Evolutionary conservation across 1,139 yeast species (phyloP).

Genomic region (Saccharomycopsis hybrid): DNA sequence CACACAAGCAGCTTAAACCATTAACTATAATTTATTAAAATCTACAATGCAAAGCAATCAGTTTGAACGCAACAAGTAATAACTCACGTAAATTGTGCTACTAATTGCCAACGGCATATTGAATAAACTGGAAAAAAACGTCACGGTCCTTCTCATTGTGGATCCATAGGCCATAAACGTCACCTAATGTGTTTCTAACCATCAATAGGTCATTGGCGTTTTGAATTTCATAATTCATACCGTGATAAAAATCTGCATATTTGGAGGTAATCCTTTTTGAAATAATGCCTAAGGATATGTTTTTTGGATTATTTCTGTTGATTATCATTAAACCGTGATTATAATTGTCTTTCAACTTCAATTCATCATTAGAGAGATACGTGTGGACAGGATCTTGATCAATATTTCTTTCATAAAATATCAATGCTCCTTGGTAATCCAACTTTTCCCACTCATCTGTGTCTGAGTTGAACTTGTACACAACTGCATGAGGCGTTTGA

Average conservation of each 20-base stretch:
- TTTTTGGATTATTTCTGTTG: slow-evolving; percentile 68
- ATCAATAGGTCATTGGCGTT: slow-evolving; percentile 76
- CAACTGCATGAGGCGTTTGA: slow-evolving; percentile 73
- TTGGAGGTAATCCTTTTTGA: slow-evolving; percentile 47
- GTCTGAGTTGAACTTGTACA: slow-evolving; percentile 49
- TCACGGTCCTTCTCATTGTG: slow-evolving; percentile 71
- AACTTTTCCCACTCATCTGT: slow-evolving; percentile 74
- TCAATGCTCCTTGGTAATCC: slow-evolving; percentile 75
- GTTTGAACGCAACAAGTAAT: not conserved
- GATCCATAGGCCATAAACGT: slow-evolving; percentile 85
- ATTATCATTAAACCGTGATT: slow-evolving; percentile 75
- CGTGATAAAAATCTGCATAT: slow-evolving; percentile 36
- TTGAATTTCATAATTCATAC: slow-evolving; percentile 48
- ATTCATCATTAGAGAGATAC: slow-evolving; percentile 17
- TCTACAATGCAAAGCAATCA: too few relatives aligned
- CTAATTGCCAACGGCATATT: slow-evolving; percentile 45
- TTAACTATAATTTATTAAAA: too few relatives aligned
- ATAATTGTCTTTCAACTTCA: slow-evolving; percentile 41
- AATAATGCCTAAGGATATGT: slow-evolving; percentile 72
- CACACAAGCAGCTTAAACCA: too few relatives aligned
- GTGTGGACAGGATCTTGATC: slow-evolving; percentile 30
- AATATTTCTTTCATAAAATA: slow-evolving; percentile 63
- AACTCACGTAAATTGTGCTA: not conserved
- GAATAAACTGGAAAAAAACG: slow-evolving; percentile 51
- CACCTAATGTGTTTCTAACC: slow-evolving; percentile 67